Percentiles rank a stretch among this genome's conserved stretches.
Conservation (phyloP, 2,329 filamentous ascomycete genomes). For the Microsporum canis region DNA sequence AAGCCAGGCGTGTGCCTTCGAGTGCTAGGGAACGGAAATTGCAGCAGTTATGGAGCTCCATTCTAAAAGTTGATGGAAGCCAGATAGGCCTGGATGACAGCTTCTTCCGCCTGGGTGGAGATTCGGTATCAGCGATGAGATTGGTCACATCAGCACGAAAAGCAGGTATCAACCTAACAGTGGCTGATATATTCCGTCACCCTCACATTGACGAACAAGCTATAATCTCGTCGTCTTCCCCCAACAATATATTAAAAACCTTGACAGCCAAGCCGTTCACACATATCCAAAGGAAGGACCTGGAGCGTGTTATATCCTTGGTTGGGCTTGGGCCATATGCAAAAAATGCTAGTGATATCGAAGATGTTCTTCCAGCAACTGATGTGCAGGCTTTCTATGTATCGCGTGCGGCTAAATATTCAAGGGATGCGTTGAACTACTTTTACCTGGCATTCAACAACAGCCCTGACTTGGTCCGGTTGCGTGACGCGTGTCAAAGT, state of each 20-base stretch:
- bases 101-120: conserved; percentile 11
- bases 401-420: conserved; percentile 2
- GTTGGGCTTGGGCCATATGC: conserved; percentile 3
- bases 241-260: conserved; percentile 18
- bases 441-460: conserved; percentile 1
- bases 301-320: conserved; percentile 4
- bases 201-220: conserved; percentile 4
- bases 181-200: conserved; percentile 6
- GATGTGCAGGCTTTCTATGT: conserved; percentile 1
- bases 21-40: conserved; percentile 3
- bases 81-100: conserved; percentile 7
- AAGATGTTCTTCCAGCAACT: conserved; percentile 1
- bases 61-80: conserved; percentile 4
- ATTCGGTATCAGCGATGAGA: conserved; percentile 11
- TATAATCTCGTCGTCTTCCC: conserved; percentile 18
- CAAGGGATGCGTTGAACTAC: conserved; percentile 8
- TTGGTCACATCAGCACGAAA: conserved; percentile 25
- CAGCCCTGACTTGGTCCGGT: not conserved
- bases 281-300: conserved; percentile 4
- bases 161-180: conserved; percentile 23
- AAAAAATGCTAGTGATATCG: not conserved
- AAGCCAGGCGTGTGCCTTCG: not conserved
- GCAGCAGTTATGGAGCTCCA: conserved; percentile 9
- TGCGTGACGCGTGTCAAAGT: conserved; percentile 1
- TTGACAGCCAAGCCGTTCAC: conserved; percentile 1